Evolutionary conservation across 2,329 filamentous ascomycete species (phyloP), one percentile per base, ranked within the genome.

Genomic region (Diaporthe australafricana): DNA sequence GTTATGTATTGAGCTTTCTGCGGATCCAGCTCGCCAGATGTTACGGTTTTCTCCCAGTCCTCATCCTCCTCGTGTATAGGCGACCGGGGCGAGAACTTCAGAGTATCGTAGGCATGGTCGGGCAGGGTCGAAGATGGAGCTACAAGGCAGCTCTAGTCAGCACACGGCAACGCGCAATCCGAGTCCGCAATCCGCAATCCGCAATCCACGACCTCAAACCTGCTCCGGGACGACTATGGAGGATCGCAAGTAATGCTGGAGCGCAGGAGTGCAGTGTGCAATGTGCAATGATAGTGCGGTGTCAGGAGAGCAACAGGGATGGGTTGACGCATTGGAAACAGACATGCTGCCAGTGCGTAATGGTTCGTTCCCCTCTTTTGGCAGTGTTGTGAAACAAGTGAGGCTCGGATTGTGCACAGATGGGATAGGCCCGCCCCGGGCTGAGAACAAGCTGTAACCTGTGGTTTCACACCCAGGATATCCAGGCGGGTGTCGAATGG

Each of bases 121-220:
- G 87, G 85, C 84, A 86, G 83, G 83, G 87, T 84, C 85, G 89
- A 87, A 81, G 88, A 89, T 84, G 87, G 86, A 84, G 87, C 88
- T 90, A 77, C 76, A 73, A 68, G 74, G 70, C 66, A 73, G 73
- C 70, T 68, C 45, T 53, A 53, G 67, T 75, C 57, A 74, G 72
- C 71, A 73, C 40, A 55, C 53, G 22, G 17, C 38, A 60, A 57
- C 27, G n/a, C 11, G 25, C 68, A 50, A 52, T 30, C 30, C 38
- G 22, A 42, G 45, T 27, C 42, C n/a, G 20, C 30, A 56, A 25
- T 50, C 50, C 12, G 57, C 38, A 48, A 8, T n/a, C 42, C 27
- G 30, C 52, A 55, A 55, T 22, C 30, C 30, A 22, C n/a, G 22
- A 50, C 30, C 45, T 65, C 60, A 45, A 65, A 50, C 27, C 17